These are phyloP conservation scores for Paecilomyces sp. DNA, from an alignment of 2,329 filamentous ascomycete genomes.

Conservation along the genomic window DNA sequence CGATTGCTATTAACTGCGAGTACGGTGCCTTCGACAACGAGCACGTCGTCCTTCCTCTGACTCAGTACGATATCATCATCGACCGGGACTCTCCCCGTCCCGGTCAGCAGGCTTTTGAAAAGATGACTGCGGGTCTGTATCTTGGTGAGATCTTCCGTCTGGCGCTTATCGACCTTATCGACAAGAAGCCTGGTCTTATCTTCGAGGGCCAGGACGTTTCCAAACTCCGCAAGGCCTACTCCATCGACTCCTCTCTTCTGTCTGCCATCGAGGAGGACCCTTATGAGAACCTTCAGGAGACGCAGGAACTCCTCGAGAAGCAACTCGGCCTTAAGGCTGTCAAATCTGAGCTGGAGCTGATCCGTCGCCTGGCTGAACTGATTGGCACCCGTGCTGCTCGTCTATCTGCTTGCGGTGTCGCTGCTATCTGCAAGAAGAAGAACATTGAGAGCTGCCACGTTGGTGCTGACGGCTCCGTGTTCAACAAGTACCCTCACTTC, in stretches of 20 bases:
- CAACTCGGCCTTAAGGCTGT: constrained; percentile 66
- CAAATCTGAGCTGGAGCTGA: constrained; percentile 76
- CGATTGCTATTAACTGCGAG: constrained; percentile 96
- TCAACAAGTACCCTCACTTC: constrained; percentile 99
- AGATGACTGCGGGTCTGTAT: constrained; percentile 95
- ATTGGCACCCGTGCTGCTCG: constrained; percentile 93
- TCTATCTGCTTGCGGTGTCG: constrained; percentile 88
- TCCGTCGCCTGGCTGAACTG: constrained; percentile 81
- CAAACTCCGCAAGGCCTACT: constrained; percentile 77
- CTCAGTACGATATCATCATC: constrained; percentile 77
- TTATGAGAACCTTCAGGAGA: constrained; percentile 91
- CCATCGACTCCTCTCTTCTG: constrained; percentile 86
- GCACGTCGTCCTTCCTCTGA: constrained; percentile 76
- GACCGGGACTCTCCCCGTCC: constrained; percentile 88
- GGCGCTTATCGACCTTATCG: constrained; percentile 75
- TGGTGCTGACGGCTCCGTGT: constrained; percentile 92
- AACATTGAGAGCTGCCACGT: constrained; percentile 81
- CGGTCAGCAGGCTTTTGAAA: constrained; percentile 92
- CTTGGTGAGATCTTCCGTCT: constrained; percentile 92
- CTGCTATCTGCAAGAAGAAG: constrained; percentile 97
- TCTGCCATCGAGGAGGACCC: constrained; percentile 92
- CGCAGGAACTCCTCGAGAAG: constrained; percentile 69
- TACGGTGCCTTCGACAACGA: constrained; percentile 97
- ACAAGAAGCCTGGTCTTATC: constrained; percentile 65
- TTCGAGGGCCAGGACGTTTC: constrained; percentile 79